Evolutionary conservation across 768 basidiomycete genomes (phyloP).

Genomic region (Kwoniella europaea): DNA sequence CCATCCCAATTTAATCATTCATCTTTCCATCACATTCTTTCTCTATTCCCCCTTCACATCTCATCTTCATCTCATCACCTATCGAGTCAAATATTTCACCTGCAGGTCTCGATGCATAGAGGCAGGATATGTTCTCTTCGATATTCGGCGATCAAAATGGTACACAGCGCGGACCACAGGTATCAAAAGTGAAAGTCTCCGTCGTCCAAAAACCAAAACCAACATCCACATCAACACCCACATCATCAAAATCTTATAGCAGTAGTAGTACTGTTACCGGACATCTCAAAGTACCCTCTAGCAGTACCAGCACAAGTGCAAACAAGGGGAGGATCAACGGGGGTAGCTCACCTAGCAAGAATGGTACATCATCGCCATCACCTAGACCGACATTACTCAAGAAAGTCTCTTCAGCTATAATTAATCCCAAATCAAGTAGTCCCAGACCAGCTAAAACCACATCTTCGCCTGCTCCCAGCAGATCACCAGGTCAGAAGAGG

Average conservation of each 20-base stretch:
- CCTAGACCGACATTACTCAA: slow-evolving; percentile 1
- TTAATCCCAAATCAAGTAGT: slow-evolving; percentile 1
- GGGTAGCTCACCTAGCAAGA: slow-evolving; percentile 8
- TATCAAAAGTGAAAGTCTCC: slow-evolving; percentile 27
- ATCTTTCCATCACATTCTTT: slow-evolving; percentile 2
- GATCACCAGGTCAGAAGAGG: slow-evolving; percentile 24
- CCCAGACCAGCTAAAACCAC: background rate
- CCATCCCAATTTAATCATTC: background rate
- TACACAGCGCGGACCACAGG: slow-evolving; percentile 8
- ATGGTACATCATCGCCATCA: slow-evolving; percentile 1
- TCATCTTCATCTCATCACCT: background rate
- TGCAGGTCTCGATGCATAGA: background rate
- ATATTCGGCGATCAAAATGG: slow-evolving; percentile 33
- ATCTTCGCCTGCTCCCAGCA: background rate
- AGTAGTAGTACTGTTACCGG: background rate
- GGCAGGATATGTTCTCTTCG: slow-evolving; percentile 24
- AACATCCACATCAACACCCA: slow-evolving; percentile 6
- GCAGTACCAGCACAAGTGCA: background rate
- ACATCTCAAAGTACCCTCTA: slow-evolving; percentile 8
- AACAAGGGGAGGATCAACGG: slow-evolving; percentile 8
- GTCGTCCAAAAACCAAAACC: slow-evolving; percentile 24
- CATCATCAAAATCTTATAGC: background rate
- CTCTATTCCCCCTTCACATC: background rate
- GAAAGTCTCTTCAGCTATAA: background rate
- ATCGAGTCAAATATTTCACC: too few relatives aligned